Evolutionary conservation across 2,329 filamentous ascomycete genomes (phyloP).

Genomic region (Fusarium illudens): DNA sequence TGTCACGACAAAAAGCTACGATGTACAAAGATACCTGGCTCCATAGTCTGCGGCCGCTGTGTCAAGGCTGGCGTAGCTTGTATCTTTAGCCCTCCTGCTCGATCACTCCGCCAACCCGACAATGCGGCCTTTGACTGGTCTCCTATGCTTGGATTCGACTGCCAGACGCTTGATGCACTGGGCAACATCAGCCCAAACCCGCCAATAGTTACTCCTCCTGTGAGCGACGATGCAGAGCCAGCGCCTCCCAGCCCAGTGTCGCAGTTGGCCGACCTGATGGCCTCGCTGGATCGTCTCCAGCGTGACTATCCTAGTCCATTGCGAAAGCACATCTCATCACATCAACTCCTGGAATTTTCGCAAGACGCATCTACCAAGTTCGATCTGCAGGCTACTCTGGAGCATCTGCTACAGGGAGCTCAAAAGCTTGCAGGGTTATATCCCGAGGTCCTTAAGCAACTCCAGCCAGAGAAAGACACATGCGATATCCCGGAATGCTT

Average conservation of each 20-base stretch:
- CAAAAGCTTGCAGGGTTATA: slow-evolving; percentile 51
- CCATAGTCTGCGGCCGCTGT: slow-evolving; percentile 52
- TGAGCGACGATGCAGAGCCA: slow-evolving; percentile 5
- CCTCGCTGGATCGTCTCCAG: slow-evolving; percentile 35
- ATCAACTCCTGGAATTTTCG: slow-evolving; percentile 36
- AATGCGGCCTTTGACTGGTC: slow-evolving; percentile 34
- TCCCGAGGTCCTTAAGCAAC: slow-evolving; percentile 38
- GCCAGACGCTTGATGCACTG: background rate
- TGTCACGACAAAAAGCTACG: slow-evolving; percentile 59
- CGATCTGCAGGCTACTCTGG: slow-evolving; percentile 42
- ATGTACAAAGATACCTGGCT: slow-evolving; percentile 52
- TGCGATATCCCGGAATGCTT: slow-evolving; percentile 48
- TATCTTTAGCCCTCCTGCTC: slow-evolving; percentile 53
- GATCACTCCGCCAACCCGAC: slow-evolving; percentile 29
- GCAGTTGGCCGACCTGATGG: slow-evolving; percentile 35
- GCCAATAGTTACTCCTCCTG: slow-evolving; percentile 10
- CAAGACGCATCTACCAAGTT: slow-evolving; percentile 37
- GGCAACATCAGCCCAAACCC: background rate
- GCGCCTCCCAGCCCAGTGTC: slow-evolving; percentile 2
- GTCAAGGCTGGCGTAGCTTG: slow-evolving; percentile 52
- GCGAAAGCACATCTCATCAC: slow-evolving; percentile 35
- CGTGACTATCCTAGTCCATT: slow-evolving; percentile 11
- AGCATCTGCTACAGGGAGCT: slow-evolving; percentile 46
- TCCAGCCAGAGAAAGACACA: slow-evolving; percentile 4
- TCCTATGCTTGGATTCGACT: slow-evolving; percentile 25